Evolutionary conservation across 2,329 filamentous ascomycete species (phyloP), one percentile per base, ranked within the genome.

Genomic region (Xylariaceae sp.): DNA sequence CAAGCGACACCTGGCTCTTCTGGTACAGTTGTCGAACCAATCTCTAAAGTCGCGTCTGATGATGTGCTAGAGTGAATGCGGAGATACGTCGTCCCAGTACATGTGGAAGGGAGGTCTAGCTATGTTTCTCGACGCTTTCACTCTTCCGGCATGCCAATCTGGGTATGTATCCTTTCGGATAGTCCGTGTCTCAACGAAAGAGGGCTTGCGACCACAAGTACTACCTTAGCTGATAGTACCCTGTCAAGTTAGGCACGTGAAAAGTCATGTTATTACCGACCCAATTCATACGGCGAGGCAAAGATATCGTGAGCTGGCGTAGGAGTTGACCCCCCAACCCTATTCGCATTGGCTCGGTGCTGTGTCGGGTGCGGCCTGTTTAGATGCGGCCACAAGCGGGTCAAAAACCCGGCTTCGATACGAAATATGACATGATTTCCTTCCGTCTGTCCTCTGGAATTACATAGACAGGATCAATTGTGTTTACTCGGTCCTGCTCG

Each of bases 381-480:
- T 50, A 47, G 56, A 60, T 61, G 59, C 56, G 57, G 56, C 59
- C 59, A 52, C 41, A 52, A 53, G 55, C 55, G 58, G 56, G 56
- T 51, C 65, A 81, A 53, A 83, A 81, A 11, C 76, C 72, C 40
- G 67, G 65, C 60, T 78, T 81, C 31, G 67, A 66, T 49, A 72
- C 69, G 63, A 83, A 90, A 65, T 86, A 87, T 46, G 65, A 66
- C 62, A 78, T 76, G 51, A 84, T 81, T 26, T 71, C 71, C 53
- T 83, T 76, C 40, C 83, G 85, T 39, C 75, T 75, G 47, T 78
- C 72, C 63, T 85, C 81, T 4, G 89, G 87, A 51, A 96, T 83
- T 48, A 87, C 85, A 66, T 88, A 96, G 19, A 96, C 77, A 2
- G 91, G 91, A 64, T 96, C 89, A 30, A 88, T 75, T 13, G 84